Evolutionary conservation across 1,139 yeast genomes (phyloP).

Genomic region (Yamadazyma mexicana): DNA sequence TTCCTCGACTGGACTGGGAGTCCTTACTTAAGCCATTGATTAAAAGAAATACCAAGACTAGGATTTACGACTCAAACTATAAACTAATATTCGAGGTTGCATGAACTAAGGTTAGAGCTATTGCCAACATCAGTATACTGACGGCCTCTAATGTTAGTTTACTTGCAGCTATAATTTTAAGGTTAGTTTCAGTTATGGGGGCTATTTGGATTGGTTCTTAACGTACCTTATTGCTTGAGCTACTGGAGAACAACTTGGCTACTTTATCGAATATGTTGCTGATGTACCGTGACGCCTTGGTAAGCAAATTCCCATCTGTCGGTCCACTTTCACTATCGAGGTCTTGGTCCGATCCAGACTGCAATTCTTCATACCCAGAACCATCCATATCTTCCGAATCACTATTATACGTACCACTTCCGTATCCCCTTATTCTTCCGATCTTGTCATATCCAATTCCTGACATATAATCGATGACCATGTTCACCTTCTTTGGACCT

Average conservation of each 20-base stretch:
- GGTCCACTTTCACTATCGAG: slow-evolving; percentile 1
- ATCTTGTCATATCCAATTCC: slow-evolving; percentile 12
- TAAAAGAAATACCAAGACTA: slow-evolving; percentile 16
- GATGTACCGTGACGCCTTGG: slow-evolving; percentile 11
- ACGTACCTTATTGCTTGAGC: slow-evolving; percentile 2
- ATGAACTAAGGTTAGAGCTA: not conserved
- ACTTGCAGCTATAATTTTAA: not conserved
- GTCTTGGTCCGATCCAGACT: no score
- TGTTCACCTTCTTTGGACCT: slow-evolving; percentile 19
- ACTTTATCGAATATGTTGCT: slow-evolving; percentile 10
- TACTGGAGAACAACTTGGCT: slow-evolving; percentile 5
- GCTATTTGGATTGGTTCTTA: not conserved
- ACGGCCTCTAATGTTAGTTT: not conserved
- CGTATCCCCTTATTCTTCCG: slow-evolving; percentile 11
- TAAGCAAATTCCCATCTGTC: slow-evolving; percentile 6
- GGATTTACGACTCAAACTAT: slow-evolving; percentile 19
- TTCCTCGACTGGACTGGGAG: slow-evolving; percentile 26
- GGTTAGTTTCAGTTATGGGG: no score
- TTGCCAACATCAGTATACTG: not conserved
- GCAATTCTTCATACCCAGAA: not conserved
- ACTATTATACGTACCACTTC: slow-evolving; percentile 16
- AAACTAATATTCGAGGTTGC: slow-evolving; percentile 14
- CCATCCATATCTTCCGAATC: slow-evolving; percentile 6
- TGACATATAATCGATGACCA: slow-evolving; percentile 22
- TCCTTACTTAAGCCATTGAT: slow-evolving; percentile 29